phyloP scores from a whole-genome alignment of 1,139 yeast species.

The Citeromyces hawaiiensis region DNA sequence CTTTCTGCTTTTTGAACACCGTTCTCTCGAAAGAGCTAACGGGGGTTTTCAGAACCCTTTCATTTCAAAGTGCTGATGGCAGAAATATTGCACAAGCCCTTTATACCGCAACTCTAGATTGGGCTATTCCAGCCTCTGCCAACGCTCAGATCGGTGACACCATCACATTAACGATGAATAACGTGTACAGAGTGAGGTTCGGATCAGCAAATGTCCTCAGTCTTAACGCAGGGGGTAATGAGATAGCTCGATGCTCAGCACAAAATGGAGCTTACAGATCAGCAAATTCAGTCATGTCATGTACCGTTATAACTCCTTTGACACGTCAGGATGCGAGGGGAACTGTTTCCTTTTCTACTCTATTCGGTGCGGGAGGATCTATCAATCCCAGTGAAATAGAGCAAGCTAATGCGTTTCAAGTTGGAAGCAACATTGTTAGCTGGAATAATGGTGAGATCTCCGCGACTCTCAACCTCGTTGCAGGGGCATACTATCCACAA shows the following conservation, averaged over 20 bases:
- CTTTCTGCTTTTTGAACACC: neutral
- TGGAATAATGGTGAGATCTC: neutral
- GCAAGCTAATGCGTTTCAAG: neutral
- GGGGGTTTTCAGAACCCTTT: neutral
- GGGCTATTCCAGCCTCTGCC: neutral
- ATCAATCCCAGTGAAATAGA: neutral
- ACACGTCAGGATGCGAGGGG: neutral
- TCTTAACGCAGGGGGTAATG: neutral
- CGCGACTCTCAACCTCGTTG: neutral
- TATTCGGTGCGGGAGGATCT: neutral
- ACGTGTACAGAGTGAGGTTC: neutral
- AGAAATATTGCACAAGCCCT: neutral
- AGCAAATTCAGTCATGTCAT: neutral
- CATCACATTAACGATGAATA: neutral
- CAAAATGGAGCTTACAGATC: neutral
- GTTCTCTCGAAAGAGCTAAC: neutral
- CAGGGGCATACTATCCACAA: neutral
- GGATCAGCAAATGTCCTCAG: neutral
- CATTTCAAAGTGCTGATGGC: neutral
- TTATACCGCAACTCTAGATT: neutral
- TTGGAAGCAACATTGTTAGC: neutral
- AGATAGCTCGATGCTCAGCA: neutral
- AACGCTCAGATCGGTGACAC: constrained; percentile 1
- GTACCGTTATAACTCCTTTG: neutral
- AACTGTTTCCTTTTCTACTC: neutral